Percentiles rank a stretch among this genome's conserved stretches.
These are phyloP conservation scores for Fusarium dimerum DNA, from an alignment of 2,329 filamentous ascomycete genomes.

Conservation along the genomic window DNA sequence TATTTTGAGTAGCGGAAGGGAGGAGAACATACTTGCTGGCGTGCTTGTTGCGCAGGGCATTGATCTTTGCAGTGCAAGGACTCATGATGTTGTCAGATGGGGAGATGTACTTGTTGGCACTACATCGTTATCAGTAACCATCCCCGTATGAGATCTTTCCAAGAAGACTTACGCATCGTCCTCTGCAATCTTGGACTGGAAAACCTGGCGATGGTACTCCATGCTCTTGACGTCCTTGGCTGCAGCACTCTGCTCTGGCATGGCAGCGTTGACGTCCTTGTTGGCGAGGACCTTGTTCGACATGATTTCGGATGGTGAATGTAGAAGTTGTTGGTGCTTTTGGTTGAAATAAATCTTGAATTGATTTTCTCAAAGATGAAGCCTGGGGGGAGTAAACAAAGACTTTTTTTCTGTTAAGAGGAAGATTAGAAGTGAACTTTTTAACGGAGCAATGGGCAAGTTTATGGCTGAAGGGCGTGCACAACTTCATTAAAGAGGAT, in stretches of 20 bases:
- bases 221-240: conserved; percentile 63
- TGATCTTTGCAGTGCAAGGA: conserved; percentile 81
- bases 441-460: background rate
- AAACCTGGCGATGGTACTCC: conserved; percentile 76
- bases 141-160: too few relatives aligned
- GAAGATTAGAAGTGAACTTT: background rate
- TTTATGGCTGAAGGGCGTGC: conserved; percentile 3
- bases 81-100: conserved; percentile 90
- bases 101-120: conserved; percentile 66
- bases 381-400: too few relatives aligned
- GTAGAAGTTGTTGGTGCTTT: background rate
- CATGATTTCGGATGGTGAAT: conserved; percentile 42
- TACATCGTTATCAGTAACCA: conserved; percentile 21
- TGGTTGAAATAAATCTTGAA: background rate
- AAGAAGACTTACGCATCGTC: conserved; percentile 58
- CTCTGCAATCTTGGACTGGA: conserved; percentile 68
- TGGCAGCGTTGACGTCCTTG: conserved; percentile 65
- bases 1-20: background rate
- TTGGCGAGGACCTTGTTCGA: conserved; percentile 61
- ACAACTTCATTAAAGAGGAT: background rate
- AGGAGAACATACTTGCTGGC: conserved; percentile 66
- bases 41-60: conserved; percentile 77
- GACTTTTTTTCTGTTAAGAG: background rate
- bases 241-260: conserved; percentile 36
- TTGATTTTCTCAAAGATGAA: too few relatives aligned